Evolutionary conservation across 148 eudicot genomes (phyloP), one percentile per base, ranked within the genome.

Genomic region (Rhododendron griersonianum): DNA sequence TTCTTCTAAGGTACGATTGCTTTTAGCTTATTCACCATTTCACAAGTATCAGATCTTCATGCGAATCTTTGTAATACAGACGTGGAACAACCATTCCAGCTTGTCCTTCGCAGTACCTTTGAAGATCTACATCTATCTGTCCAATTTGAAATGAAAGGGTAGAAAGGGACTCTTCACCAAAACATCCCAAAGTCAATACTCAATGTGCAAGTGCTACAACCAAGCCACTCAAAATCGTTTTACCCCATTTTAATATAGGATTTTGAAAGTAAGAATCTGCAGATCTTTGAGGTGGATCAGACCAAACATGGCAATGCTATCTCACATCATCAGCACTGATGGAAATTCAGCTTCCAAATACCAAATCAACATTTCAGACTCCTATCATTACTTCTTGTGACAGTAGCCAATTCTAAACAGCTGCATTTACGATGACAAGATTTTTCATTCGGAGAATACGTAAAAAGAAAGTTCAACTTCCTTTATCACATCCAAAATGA

Each of bases 1-100:
- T 48, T 28, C 10, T 45, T 3, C 55, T n/a, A 48, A 48, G 15
- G 48, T 11, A 4, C 0, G 19, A 48, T n/a, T 23, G 14, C 59
- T 48, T 45, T 25, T 79, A 79, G 81, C 35, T n/a, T n/a, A 13
- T 80, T 55, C 83, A 80, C 23, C 83, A 80, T 28, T 69, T 80
- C 41, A 30, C 63, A 50, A 69, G 23, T 15, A 14, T 7, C 44
- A 51, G 16, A 16, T 69, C 44, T 28, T 79, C 63, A 15, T 13
- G 37, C 75, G 1, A 28, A 69, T 5, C 7, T 11, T 69, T 3
- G 37, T 4, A 28, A 69, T 69, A 30, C 18, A 69, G 75, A 28
- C 6, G 13, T 11, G 16, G 74, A 67, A 67, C 5, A 67, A n/a
- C 33, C 10, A 25, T n/a, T 67, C 73, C 73, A 61, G 10, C 25